Base-by-base conservation (phyloP, 106 monocot genomes). In the Hemerocallis citrina region DNA sequence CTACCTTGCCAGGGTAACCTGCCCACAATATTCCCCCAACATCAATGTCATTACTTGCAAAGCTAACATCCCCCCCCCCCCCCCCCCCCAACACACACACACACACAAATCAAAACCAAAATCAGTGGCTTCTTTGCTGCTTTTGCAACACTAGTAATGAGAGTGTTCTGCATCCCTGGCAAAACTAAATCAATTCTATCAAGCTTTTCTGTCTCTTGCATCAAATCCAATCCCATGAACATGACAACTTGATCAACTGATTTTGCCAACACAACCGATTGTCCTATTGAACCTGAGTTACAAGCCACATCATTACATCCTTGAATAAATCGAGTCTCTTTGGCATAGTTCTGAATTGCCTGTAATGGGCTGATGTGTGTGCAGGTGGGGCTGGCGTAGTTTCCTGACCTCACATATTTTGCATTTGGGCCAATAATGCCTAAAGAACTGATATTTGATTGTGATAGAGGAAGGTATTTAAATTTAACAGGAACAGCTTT, bases 1-100 rank as follows among this genome's bases (percentile, higher is more conserved):
- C 95, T 57, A 86, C 90, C 73, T 96, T 74, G 22, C 90, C 95
- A 43, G 95, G 95, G 79, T 96, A 96, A 34, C 95, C 95, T 19
- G 72, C 95, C 90, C 90, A 96, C 25, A 96, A 34, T 7, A 90
- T 79, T 7, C 62, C 87, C 11, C 95, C 95, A 29, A 96, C 74
- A 5, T 65, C 79, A 3, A 43, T 34, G 52, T 96, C 72, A 7
- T 37, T 4, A 65, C 81, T 96, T 0, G 78, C 95, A 35, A 91
- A 96, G 3, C 81, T 66, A 30, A 96, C 62, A 57, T 96, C 95
- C 7, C 86, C 90, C 4, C 86, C 86, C 21, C 95, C 90, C 37
- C 95, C n/a, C n/a, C n/a, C n/a, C n/a, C n/a, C n/a, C n/a, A n/a
- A n/a, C n/a, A n/a, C n/a, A n/a, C n/a, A n/a, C 24, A 46, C 88